phyloP scores from a whole-genome alignment of 306 rosid species.

The Dicorynia guianensis region DNA sequence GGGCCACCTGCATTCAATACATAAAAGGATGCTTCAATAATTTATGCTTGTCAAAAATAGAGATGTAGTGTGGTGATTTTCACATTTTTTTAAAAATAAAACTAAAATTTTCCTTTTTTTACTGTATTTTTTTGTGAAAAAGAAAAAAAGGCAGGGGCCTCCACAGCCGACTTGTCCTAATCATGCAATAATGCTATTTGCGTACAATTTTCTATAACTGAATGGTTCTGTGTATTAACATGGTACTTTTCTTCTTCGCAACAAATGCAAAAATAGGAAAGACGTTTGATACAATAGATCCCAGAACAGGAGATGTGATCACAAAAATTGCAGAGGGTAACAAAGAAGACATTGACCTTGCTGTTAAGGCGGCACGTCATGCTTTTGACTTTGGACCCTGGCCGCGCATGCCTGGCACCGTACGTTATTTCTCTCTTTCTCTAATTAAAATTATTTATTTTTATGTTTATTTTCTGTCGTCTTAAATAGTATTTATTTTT shows the following conservation, averaged over 20 bases:
- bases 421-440: conserved; percentile 37
- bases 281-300: conserved; percentile 82
- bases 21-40: no score
- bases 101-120: no score
- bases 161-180: no score
- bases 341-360: conserved; percentile 70
- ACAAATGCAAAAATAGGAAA: conserved; percentile 48
- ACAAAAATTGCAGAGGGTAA: conserved; percentile 66
- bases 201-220: background rate
- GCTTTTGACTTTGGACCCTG: conserved; percentile 88
- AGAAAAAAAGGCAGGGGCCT: no score
- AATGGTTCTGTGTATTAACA: no score
- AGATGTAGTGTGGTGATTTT: no score
- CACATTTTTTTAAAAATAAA: no score
- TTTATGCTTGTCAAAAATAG: no score
- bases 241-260: background rate
- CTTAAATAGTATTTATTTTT: no score
- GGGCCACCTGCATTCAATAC: no score
- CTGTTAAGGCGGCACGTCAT: conserved; percentile 79
- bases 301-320: conserved; percentile 71
- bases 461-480: background rate
- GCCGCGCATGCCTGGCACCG: conserved; percentile 75
- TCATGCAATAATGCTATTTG: no score
- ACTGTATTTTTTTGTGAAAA: no score
- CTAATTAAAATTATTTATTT: background rate